Evolutionary conservation across 805 yeast species (phyloP).

Genomic region (Wickerhamomyces queroliae): DNA sequence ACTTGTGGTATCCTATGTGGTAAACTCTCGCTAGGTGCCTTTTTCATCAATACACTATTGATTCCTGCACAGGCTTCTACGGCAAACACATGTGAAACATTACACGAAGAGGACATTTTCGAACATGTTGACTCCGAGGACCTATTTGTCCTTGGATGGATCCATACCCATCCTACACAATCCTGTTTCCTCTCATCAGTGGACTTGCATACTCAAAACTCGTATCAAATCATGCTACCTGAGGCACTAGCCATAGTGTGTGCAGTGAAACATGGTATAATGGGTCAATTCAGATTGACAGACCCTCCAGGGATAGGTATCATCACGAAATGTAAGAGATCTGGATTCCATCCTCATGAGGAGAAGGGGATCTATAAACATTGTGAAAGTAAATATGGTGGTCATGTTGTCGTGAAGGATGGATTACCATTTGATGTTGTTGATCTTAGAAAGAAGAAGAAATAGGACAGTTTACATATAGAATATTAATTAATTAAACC

Average conservation of each 20-base stretch:
- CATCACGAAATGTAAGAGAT: constrained; percentile 42
- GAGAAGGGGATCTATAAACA: constrained; percentile 43
- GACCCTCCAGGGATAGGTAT: constrained; percentile 60
- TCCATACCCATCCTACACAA: constrained; percentile 71
- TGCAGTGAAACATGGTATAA: constrained; percentile 40
- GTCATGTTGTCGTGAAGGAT: constrained; percentile 42
- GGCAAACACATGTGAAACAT: constrained; percentile 55
- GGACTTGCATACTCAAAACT: constrained; percentile 62
- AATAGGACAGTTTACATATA: constrained; percentile 1
- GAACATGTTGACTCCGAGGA: constrained; percentile 49
- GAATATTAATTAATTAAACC: too few species aligned
- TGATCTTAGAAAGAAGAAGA: constrained; percentile 35
- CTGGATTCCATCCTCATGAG: constrained; percentile 60
- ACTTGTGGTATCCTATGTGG: constrained; percentile 69
- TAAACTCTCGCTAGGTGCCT: constrained; percentile 52
- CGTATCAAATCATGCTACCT: constrained; percentile 64
- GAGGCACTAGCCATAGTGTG: constrained; percentile 67
- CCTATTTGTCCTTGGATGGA: constrained; percentile 66
- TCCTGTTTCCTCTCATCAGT: constrained; percentile 63
- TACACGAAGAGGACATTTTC: constrained; percentile 52
- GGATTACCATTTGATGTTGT: constrained; percentile 42
- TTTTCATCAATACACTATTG: constrained; percentile 54
- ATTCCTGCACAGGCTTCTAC: constrained; percentile 63
- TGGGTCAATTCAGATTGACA: constrained; percentile 56
- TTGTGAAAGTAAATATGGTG: constrained; percentile 34